Base-by-base conservation (phyloP, 2,329 filamentous ascomycete genomes). In the Lecanosticta acicola region DNA sequence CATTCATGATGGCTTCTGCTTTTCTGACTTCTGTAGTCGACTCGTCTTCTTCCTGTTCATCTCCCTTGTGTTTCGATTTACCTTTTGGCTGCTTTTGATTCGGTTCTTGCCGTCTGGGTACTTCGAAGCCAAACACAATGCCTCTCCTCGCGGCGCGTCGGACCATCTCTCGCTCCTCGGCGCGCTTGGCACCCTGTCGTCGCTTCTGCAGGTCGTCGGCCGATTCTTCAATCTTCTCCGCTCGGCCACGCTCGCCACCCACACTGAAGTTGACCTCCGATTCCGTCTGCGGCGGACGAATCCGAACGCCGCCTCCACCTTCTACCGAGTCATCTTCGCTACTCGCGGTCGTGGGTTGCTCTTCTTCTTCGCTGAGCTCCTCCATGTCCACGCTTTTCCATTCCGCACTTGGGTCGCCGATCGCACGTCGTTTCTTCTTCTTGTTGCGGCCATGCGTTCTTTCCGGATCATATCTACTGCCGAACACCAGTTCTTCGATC, bases 121-220 rank as follows among this genome's bases (percentile, higher is more conserved):
- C 59, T 1, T 57, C 43, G 24, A 79, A 71, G 1, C 77, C 77
- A 64, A 80, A 80, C 0, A 76, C 77, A 46, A 76, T 76, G 1
- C 73, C 75, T 17, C 80, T 71, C 55, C 82, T 75, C 1, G 83
- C 83, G 0, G 80, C 80, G n/a, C 75, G 74, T 20, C 77, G 71
- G 38, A 84, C 73, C 66, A 81, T 70, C 59, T 85, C 81, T 18
- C 75, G 65, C 59, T 73, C 69, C 47, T 72, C 68, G 3, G 72
- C 72, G 36, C 64, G 61, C 47, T 64, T 68, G 58, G 77, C 70
- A 0, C 77, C 76, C 42, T 77, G 68, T 10, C 64, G 59, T 18
- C 76, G 63, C 61, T 73, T 76, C 49, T 68, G 63, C 32, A 71
- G 58, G 67, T 76, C 74, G 53, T 75, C 74, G 1, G 72, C 69